Base-by-base conservation (phyloP, 176 grass and related monocot species). In the Rhynchospora tenuis region DNA sequence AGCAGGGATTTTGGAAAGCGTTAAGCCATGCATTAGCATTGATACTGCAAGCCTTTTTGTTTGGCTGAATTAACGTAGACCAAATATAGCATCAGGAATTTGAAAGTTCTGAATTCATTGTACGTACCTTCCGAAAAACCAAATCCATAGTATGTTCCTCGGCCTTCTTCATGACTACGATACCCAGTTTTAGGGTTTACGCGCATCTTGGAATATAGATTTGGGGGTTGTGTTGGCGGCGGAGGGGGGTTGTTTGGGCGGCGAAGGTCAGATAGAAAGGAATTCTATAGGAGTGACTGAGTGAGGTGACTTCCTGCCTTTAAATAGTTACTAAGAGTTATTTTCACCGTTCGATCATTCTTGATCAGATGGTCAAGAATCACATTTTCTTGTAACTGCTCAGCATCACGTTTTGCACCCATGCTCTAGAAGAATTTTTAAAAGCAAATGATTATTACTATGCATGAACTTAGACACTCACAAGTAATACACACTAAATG, bases 271-370 rank as follows among this genome's bases (percentile, higher is more conserved):
- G 42, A 82, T 65, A 66, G 38, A 22, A 51, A 82, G 16, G 12
- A 82, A 42, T 63, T 22, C 15, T 16, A 56, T 17, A 67, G 80
- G 59, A 62, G 59, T 65, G 79, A 42, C 45, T 19, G 46, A 82
- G 80, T 66, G 43, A 50, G 80, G 23, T 82, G 20, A 66, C 80
- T 66, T 82, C 22, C 54, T 66, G 12, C 13, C 24, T 28, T 82
- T 82, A 51, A 31, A 65, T 67, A 82, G 60, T 52, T n/a, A 6
- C 59, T 43, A 45, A 82, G 42, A 68, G 24, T 67, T 10, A 50
- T 43, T 62, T 19, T 13, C 15, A 42, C 42, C 57, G 16, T 81
- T 81, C 14, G 57, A 81, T 81, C 38, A 51, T 47, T 82, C 13
- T 52, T 31, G 2, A 82, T 82, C 80, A 20, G 13, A 82, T 15